Percentiles rank a stretch among this genome's conserved stretches.
Conservation (phyloP, 2,329 filamentous ascomycete genomes). For the Whalleya microplaca region DNA sequence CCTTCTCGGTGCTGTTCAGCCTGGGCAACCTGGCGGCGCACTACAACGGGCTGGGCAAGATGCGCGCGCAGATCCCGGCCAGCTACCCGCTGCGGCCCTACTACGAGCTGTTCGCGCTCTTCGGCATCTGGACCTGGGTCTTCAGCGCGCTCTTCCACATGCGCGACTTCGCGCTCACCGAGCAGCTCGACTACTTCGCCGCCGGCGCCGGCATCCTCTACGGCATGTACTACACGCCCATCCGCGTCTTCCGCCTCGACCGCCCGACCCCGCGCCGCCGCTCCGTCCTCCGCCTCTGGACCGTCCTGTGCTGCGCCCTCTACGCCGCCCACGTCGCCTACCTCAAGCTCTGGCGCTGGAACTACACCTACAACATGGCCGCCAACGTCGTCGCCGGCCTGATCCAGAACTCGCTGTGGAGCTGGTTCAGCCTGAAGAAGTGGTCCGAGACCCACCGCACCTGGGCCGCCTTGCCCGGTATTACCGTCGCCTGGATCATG, state of each 20-base stretch:
- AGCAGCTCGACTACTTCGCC: slow-evolving; percentile 95
- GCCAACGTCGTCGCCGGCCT: slow-evolving; percentile 86
- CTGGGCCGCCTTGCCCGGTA: slow-evolving; percentile 88
- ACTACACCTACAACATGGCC: slow-evolving; percentile 98
- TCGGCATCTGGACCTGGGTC: slow-evolving; percentile 82
- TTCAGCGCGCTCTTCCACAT: slow-evolving; percentile 93
- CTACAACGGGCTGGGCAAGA: slow-evolving; percentile 70
- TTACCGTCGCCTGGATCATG: slow-evolving; percentile 90
- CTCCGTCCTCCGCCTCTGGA: slow-evolving; percentile 73
- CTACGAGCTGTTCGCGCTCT: slow-evolving; percentile 78
- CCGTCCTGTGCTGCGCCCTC: slow-evolving; percentile 67
- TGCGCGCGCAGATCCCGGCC: slow-evolving; percentile 71
- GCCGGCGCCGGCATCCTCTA: slow-evolving; percentile 90
- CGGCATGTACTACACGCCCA: slow-evolving; percentile 81
- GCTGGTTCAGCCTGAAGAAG: slow-evolving; percentile 74
- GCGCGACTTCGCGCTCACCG: slow-evolving; percentile 81
- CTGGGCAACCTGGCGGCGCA: slow-evolving; percentile 90
- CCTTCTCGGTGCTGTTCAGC: slow-evolving; percentile 90
- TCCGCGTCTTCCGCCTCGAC: slow-evolving; percentile 85
- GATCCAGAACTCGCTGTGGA: slow-evolving; percentile 84
- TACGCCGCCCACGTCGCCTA: slow-evolving; percentile 82
- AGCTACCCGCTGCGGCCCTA: slow-evolving; percentile 78
- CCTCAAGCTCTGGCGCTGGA: slow-evolving; percentile 83
- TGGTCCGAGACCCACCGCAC: slow-evolving; percentile 71
- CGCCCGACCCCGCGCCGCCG: slow-evolving; percentile 47